A percentile compares a stretch with the other conserved stretches of the same genome.
These are phyloP conservation scores for Pythium biforme DNA, from an alignment of 352 stramenopile genomes.

Conservation along the genomic window DNA sequence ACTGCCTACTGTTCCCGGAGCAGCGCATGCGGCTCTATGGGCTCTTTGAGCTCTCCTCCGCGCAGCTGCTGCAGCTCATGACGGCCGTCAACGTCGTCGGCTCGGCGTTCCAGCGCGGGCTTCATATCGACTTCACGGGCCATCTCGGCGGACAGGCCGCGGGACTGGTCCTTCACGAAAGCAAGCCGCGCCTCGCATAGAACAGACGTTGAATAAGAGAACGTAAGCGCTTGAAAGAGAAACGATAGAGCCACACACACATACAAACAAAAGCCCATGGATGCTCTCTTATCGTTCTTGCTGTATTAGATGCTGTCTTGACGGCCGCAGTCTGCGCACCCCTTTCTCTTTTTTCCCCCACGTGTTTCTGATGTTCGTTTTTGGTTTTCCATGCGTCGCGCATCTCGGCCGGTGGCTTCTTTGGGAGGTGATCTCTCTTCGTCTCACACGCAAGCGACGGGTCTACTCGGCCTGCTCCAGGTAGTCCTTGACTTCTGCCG, in stretches of 20 bases:
- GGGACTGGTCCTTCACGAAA: slow-evolving; percentile 52
- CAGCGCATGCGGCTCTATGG: slow-evolving; percentile 45
- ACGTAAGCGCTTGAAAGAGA: not conserved
- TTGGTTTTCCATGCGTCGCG: too few species aligned
- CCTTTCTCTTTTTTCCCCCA: too few species aligned
- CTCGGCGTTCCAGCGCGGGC: slow-evolving; percentile 42
- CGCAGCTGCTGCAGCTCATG: slow-evolving; percentile 55
- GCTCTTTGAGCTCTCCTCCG: slow-evolving; percentile 45
- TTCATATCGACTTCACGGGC: slow-evolving; percentile 68
- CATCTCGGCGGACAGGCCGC: slow-evolving; percentile 68
- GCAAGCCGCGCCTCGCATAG: slow-evolving; percentile 29
- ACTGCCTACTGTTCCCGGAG: slow-evolving; percentile 71
- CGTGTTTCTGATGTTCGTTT: too few species aligned
- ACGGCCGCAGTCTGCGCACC: too few species aligned
- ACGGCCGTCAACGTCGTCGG: slow-evolving; percentile 64
- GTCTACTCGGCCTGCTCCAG: slow-evolving; percentile 98
- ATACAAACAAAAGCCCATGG: too few species aligned
- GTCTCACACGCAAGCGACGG: not conserved
- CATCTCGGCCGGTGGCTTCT: too few species aligned
- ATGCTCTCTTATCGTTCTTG: too few species aligned
- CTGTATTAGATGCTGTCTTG: too few species aligned
- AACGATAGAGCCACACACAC: not conserved
- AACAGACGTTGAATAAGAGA: not conserved
- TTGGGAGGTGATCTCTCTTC: too few species aligned
- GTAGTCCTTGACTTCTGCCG: slow-evolving; percentile 99